Evolutionary conservation across 352 stramenopile genomes (phyloP), one percentile per base, ranked within the genome.

Genomic region (Phytophthora sojae): DNA sequence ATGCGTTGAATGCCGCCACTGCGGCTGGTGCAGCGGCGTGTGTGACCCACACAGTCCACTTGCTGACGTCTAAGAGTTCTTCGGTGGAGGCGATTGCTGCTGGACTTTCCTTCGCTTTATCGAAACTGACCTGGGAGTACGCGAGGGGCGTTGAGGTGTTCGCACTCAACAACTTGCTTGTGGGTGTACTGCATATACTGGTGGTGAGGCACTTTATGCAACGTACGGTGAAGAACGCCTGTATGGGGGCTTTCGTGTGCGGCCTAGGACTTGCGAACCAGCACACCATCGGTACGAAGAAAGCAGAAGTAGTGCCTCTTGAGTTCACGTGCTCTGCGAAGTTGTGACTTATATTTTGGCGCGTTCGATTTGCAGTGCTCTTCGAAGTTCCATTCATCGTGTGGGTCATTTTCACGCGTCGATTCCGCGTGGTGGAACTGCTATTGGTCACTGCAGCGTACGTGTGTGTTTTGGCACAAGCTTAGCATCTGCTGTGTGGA

Each of bases 231-330:
- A 42, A 64, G 2, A 78, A 72, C 47, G 80, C 73, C 0, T 79
- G 59, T 12, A 32, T 79, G 29, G 96, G 93, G 8, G 93, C 95
- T 1, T 86, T 97, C 23, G 35, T 98, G 3, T 96, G 82, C 59
- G 96, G 96, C 17, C 75, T 99, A 12, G 92, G 90, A 15, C 76
- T 98, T 12, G 86, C 84, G 51, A 99, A 99, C 72, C 96, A 99
- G 76, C 96, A 99, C 69, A 98, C 95, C 0, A 91, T 94, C 3
- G 69, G 79, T 86, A 61, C 21, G 47, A 32, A 17, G 35, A 15
- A 42, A 17, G 2, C 14, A 5, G 14, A 9, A 42, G 11, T 6
- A 42, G 9, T 42, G 4, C 4, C 35, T 17, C 35, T 3, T 17
- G 14, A 42, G 35, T 42, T 4, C 0, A 17, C 4, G 4, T 42